Evolutionary conservation across 1,139 yeast species (phyloP), one percentile per base, ranked within the genome.

Genomic region (Kodamaea alishanica): DNA sequence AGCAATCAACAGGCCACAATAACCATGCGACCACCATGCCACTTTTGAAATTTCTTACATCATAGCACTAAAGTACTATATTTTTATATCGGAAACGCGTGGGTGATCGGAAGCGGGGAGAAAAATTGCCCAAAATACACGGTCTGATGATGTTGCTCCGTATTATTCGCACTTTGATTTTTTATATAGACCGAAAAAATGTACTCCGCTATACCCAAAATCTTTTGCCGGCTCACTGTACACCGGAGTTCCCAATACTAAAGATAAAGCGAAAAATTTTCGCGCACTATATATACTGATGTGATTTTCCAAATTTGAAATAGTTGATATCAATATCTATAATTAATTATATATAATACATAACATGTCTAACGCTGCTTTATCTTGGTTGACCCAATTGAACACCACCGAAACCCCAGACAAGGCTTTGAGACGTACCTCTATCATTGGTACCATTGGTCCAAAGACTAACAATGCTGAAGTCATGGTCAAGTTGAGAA

Each of bases 391-490:
- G 69, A 77, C 90, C 56, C 70, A 80, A 55, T 79, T 92, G 63
- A 84, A 92, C 71, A 79, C 84, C 55, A 67, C 78, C 49, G 77
- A 75, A 54, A 81, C 88, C 56, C 96, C 97, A 46, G 87, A 85
- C 64, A 78, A 81, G 67, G 82, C 81, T 63, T 76, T 79, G 65
- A 92, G 98, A 74, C 88, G 97, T 68, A 84, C 96, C 44, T 84
- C 97, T 47, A 92, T 92, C 70, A 90, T 92, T 60, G 97, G 98
- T 64, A 92, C 98, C 56, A 92, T 92, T 67, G 98, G 89, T 56
- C 99, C 99, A 59, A 89, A 88, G 75, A 87, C 97, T 70, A 92
- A 92, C 81, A 70, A 75, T 57, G 92, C 82, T 52, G 97, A 90
- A 60, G 77, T 79, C 54, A 72, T 92, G 63, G 89, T 84, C 57